These are phyloP conservation scores for Trichoderma aggressivum DNA, from an alignment of 2,329 filamentous ascomycete species.

Conservation along the genomic window DNA sequence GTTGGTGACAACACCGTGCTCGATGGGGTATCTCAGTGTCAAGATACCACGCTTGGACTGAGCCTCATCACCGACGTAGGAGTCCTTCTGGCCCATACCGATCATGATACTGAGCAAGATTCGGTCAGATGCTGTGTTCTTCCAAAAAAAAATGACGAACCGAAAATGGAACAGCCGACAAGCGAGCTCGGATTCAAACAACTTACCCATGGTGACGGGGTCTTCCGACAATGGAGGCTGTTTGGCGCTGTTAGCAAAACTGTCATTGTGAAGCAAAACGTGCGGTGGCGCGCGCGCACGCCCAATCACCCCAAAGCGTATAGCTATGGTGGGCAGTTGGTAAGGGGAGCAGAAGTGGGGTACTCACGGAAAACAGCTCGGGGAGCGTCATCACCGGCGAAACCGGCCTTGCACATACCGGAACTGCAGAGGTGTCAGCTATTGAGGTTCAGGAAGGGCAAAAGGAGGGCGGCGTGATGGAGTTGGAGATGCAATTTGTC, in stretches of 20 bases:
- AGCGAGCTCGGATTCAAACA: constrained; percentile 9
- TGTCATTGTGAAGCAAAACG: background rate
- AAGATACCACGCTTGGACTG: constrained; percentile 99
- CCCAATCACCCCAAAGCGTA: constrained; percentile 18
- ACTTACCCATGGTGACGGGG: constrained; percentile 99
- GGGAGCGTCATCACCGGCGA: constrained; percentile 99
- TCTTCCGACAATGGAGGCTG: constrained; percentile 98
- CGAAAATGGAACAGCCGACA: constrained; percentile 10
- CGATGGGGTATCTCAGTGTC: constrained; percentile 98
- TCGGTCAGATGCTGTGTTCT: constrained; percentile 18
- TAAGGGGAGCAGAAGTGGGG: constrained; percentile 36
- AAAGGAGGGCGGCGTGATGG: background rate
- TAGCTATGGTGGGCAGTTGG: constrained; percentile 20
- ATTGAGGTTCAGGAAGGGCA: background rate
- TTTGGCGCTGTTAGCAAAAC: constrained; percentile 35
- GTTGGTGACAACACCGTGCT: constrained; percentile 99
- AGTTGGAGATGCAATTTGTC: background rate
- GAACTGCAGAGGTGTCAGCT: constrained; percentile 60
- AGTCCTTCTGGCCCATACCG: constrained; percentile 99
- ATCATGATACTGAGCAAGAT: constrained; percentile 88
- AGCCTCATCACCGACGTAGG: constrained; percentile 99
- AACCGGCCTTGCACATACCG: constrained; percentile 99
- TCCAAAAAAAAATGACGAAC: background rate
- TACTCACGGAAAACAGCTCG: constrained; percentile 99
- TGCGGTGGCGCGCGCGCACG: constrained; percentile 12